These are phyloP conservation scores for Huntiella savannae DNA, from an alignment of 2,329 filamentous ascomycete species.

Conservation along the genomic window DNA sequence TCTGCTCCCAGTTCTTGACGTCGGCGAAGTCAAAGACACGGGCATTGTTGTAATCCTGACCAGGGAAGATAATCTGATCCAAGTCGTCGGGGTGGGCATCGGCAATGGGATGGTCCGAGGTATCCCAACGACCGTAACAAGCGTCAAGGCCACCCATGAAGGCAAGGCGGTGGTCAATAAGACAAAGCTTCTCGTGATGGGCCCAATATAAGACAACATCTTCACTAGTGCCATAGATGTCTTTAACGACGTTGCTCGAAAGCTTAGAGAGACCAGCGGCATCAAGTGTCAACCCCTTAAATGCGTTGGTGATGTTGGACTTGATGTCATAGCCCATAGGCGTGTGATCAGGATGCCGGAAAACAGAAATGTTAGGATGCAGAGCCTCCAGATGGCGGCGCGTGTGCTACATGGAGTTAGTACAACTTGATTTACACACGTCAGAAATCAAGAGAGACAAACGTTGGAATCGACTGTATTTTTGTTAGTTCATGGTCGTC, in stretches of 20 bases:
- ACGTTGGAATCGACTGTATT: conserved; percentile 22
- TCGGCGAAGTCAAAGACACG: conserved; percentile 64
- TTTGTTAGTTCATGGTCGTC: conserved; percentile 11
- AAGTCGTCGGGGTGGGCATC: conserved; percentile 67
- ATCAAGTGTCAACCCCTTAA: conserved; percentile 26
- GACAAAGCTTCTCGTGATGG: conserved; percentile 77
- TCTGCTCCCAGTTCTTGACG: conserved; percentile 62
- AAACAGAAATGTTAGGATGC: conserved; percentile 72
- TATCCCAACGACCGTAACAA: conserved; percentile 79
- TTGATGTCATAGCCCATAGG: conserved; percentile 52
- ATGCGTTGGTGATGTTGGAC: conserved; percentile 46
- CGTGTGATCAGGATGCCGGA: conserved; percentile 75
- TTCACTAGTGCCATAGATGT: conserved; percentile 63
- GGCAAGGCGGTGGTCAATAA: conserved; percentile 58
- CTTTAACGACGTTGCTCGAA: conserved; percentile 53
- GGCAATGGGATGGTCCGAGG: conserved; percentile 50
- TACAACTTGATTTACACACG: background rate
- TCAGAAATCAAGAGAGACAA: conserved; percentile 17
- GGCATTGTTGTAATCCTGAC: conserved; percentile 87
- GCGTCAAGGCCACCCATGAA: conserved; percentile 89
- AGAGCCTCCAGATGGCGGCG: conserved; percentile 59
- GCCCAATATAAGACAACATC: conserved; percentile 80
- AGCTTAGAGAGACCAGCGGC: conserved; percentile 42
- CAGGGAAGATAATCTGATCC: conserved; percentile 60
- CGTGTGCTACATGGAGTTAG: conserved; percentile 38